Evolutionary conservation across 495 filamentous ascomycete genomes (phyloP), one percentile per base, ranked within the genome.

Genomic region (Hyaloscypha variabilis): DNA sequence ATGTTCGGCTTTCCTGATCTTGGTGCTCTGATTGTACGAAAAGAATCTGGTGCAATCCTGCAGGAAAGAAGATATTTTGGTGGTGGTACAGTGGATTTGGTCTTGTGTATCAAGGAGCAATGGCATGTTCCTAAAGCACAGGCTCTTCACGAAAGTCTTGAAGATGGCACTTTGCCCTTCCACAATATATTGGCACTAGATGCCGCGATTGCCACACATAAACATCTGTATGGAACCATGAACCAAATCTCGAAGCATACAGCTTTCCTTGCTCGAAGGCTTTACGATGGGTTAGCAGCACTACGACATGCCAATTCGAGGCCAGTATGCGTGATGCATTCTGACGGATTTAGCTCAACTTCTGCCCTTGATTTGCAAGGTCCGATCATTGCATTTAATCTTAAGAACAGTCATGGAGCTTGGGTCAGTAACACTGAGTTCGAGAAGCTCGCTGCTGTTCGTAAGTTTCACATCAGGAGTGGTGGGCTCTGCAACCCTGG

Each of bases 1-100:
- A 95, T 98, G 25, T 98, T 97, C 74, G 94, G 94, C 5, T 97
- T 97, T 70, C 94, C 94, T 0, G 92, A 98, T 71, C 77, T 98
- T 0, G 94, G 94, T 8, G 94, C 89, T 4, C 78, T 98, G 73
- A 90, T 98, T 59, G 88, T 97, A 10, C 84, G 90, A 50, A 92
- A 92, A 65, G 81, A 81, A 36, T 82, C 89, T n/a, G 86, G 81
- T 1, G 71, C 77, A 25, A 78, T 90, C 1, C 85, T 97, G 50
- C 75, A 78, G 46, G 78, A 81, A 26, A 85, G 92, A 51, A 84
- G 77, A 68, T 98, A 94, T 71, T 98, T 98, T 74, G 94, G 94
- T 2, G 94, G 94, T n/a, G 94, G 94, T 6, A 98, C 94, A 0
- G 94, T 97, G 1, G 93, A 97, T 67, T 90, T 95, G 84, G 81